Conservation (phyloP, 2,329 filamentous ascomycete species). For the Fusarium agapanthi region DNA sequence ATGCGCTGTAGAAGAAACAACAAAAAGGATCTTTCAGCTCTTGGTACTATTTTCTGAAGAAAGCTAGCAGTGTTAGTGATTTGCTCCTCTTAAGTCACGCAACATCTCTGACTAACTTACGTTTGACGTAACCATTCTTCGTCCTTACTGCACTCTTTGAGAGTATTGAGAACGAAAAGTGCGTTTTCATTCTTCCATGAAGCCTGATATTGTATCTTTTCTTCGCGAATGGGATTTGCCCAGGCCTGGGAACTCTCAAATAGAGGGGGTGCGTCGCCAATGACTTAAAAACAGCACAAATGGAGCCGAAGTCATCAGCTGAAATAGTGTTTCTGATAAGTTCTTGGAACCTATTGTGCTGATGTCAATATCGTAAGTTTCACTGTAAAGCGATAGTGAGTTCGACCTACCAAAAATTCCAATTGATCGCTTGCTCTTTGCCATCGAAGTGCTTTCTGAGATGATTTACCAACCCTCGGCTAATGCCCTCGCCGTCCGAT, state of each 20-base stretch:
- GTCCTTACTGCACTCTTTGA: background rate
- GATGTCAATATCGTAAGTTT: background rate
- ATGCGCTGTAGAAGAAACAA: background rate
- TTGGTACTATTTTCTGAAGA: background rate
- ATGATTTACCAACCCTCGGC: background rate
- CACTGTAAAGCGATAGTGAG: background rate
- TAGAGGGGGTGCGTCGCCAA: background rate
- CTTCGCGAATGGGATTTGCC: background rate
- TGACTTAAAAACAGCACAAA: background rate
- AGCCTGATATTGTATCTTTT: background rate
- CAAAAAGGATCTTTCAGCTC: background rate
- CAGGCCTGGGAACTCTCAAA: conserved; percentile 5
- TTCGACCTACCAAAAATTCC: conserved; percentile 2
- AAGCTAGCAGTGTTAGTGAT: background rate
- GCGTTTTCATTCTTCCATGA: background rate
- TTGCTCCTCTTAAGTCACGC: background rate
- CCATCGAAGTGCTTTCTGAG: background rate
- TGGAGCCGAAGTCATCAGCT: background rate
- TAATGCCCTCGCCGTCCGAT: background rate
- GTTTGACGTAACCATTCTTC: background rate
- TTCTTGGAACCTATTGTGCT: background rate
- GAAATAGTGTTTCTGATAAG: background rate
- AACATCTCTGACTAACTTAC: background rate
- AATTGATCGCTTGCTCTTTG: background rate
- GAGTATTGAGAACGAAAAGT: background rate